phyloP scores from a whole-genome alignment of 2,329 filamentous ascomycete genomes.

The Phialophora tarda region DNA sequence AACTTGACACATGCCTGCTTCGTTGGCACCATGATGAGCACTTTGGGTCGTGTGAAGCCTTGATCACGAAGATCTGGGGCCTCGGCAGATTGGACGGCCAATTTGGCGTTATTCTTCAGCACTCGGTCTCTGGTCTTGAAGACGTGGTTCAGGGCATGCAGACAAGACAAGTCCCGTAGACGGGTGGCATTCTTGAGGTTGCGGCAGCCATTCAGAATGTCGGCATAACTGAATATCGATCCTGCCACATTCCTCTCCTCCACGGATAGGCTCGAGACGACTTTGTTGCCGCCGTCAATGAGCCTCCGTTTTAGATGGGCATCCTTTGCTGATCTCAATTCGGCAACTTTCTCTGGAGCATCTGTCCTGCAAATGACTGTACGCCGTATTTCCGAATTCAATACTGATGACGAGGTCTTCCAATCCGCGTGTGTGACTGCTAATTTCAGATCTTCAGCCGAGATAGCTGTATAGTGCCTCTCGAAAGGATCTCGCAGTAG shows the following conservation, averaged over 20 bases:
- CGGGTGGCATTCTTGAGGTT: conserved; percentile 70
- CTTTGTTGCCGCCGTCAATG: conserved; percentile 58
- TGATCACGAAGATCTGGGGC: conserved; percentile 80
- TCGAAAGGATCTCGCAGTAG: conserved; percentile 75
- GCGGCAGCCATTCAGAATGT: conserved; percentile 77
- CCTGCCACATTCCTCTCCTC: conserved; percentile 71
- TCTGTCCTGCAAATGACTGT: conserved; percentile 18
- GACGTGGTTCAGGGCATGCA: conserved; percentile 90
- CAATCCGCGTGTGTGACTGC: conserved; percentile 59
- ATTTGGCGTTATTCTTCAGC: conserved; percentile 85
- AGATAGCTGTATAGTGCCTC: conserved; percentile 68
- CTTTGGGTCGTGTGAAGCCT: conserved; percentile 92
- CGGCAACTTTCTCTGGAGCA: not conserved
- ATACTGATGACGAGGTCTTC: conserved; percentile 48
- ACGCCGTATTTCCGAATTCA: conserved; percentile 40
- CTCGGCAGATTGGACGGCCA: conserved; percentile 71
- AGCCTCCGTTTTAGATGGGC: conserved; percentile 72
- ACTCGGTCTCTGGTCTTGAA: conserved; percentile 91
- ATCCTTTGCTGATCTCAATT: conserved; percentile 24
- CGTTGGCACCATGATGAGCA: conserved; percentile 87
- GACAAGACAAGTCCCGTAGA: conserved; percentile 73
- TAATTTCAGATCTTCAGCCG: conserved; percentile 64
- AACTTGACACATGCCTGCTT: conserved; percentile 81
- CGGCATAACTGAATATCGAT: conserved; percentile 79
- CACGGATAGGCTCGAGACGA: conserved; percentile 59